Percentiles rank a stretch among this genome's conserved stretches.
These are phyloP conservation scores for Dillenia turbinata DNA, from an alignment of 164 flowering plant genomes.

Conservation along the genomic window DNA sequence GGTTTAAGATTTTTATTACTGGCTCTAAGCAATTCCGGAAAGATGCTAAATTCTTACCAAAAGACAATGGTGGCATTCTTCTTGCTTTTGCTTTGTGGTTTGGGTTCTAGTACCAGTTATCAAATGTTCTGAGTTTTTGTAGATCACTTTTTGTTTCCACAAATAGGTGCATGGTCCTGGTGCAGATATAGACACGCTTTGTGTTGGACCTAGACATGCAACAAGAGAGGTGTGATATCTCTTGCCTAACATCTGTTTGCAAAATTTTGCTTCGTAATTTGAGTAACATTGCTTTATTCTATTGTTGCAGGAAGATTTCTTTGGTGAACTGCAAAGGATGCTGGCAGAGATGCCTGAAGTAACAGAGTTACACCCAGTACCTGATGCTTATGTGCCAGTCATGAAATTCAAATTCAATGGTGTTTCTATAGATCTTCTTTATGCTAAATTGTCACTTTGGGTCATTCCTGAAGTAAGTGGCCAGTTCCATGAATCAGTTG, in stretches of 20 bases:
- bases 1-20: too few species aligned
- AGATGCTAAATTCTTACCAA: too few species aligned
- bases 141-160: background rate
- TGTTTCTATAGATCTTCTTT: conserved; percentile 91
- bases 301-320: conserved; percentile 78
- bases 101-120: too few species aligned
- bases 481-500: too few species aligned
- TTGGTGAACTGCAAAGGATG: conserved; percentile 73
- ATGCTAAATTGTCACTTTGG: conserved; percentile 81
- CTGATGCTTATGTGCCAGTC: conserved; percentile 98
- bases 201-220: conserved; percentile 95
- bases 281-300: conserved; percentile 1
- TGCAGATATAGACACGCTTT: conserved; percentile 95
- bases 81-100: too few species aligned
- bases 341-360: conserved; percentile 90
- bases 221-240: conserved; percentile 67
- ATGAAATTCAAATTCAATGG: conserved; percentile 86
- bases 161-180: conserved; percentile 98
- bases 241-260: conserved; percentile 7
- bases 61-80: too few species aligned
- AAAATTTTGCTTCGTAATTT: background rate
- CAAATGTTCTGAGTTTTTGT: too few species aligned
- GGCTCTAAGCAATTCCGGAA: too few species aligned
- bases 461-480: conserved; percentile 89
- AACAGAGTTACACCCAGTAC: conserved; percentile 85